Conservation (phyloP, 371 early-diverging fungal genomes). For the Mucor racemosus region DNA sequence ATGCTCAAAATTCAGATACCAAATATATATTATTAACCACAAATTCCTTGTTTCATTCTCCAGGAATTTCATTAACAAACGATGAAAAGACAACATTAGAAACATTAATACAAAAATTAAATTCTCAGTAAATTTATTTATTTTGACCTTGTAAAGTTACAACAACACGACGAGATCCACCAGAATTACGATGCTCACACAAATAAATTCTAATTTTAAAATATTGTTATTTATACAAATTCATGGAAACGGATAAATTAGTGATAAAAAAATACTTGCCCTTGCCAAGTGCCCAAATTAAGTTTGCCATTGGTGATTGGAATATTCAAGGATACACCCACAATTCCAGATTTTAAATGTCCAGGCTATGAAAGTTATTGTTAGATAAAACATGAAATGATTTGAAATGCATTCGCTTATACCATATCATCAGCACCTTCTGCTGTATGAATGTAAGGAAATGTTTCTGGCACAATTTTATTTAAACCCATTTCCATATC, state of each 20-base stretch:
- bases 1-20: neutral
- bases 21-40: neutral
- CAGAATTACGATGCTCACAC: conserved; percentile 77
- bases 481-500: conserved; percentile 81
- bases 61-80: neutral
- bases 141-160: conserved; percentile 79
- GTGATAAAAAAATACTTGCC: conserved; percentile 52
- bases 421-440: conserved; percentile 70
- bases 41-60: neutral
- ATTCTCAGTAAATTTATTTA: conserved; percentile 1
- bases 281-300: conserved; percentile 92
- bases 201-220: conserved; percentile 62
- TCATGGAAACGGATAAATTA: neutral
- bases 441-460: conserved; percentile 79
- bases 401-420: conserved; percentile 17
- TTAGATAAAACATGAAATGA: conserved; percentile 9
- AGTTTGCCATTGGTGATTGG: conserved; percentile 84
- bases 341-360: conserved; percentile 83
- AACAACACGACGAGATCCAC: conserved; percentile 67
- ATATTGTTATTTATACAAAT: conserved; percentile 11
- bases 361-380: conserved; percentile 66
- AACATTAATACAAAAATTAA: conserved; percentile 1
- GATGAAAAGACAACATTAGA: neutral
- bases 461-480: conserved; percentile 66
- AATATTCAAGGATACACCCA: conserved; percentile 87